Evolutionary conservation across 495 filamentous ascomycete genomes (phyloP), one percentile per base, ranked within the genome.

Genomic region (Hypoxylon rickii): DNA sequence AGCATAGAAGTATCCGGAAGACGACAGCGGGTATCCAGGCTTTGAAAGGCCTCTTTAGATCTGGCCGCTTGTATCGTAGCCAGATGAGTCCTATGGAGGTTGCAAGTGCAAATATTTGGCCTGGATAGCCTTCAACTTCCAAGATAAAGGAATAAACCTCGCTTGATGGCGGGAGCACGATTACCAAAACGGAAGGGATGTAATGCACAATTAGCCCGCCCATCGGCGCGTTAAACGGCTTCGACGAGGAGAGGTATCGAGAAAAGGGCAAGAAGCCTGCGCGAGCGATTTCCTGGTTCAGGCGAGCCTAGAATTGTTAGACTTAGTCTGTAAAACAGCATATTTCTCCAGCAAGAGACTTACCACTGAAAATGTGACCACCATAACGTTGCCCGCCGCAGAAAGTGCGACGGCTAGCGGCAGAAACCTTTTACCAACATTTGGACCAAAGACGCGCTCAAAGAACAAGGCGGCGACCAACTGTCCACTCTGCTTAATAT

Each of bases 321-420:
- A 43, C 17, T 40, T 10, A 5, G 24, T 29, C 4, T 29, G 24
- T 4, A 29, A 4, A 5, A 29, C 4, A 4, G 10, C 5, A 34
- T n/a, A 34, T 34, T 12, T 6, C n/a, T 12, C 3, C 5, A 7
- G n/a, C 7, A n/a, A 13, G 17, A 51, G 13, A 64, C 71, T 41
- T 73, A 86, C 84, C 55, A 83, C 53, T 6, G 81, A 71, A 66
- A 87, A 90, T 6, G 86, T 87, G 5, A 89, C 86, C 1, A 89
- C 86, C 85, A 92, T 89, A 1, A 90, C 85, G 65, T 90, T 90
- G 0, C 88, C 88, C 0, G 79, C 82, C 0, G 84, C 87, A 0
- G 84, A 88, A 12, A 85, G 70, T 0, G 86, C 87, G 41, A 91
- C 80, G 10, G 84, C 80, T 7, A 88, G 61, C 2, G 86, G 83